Evolutionary conservation across 192 early-diverging fungal species (phyloP).

Genomic region (Linnemannia elongata): DNA sequence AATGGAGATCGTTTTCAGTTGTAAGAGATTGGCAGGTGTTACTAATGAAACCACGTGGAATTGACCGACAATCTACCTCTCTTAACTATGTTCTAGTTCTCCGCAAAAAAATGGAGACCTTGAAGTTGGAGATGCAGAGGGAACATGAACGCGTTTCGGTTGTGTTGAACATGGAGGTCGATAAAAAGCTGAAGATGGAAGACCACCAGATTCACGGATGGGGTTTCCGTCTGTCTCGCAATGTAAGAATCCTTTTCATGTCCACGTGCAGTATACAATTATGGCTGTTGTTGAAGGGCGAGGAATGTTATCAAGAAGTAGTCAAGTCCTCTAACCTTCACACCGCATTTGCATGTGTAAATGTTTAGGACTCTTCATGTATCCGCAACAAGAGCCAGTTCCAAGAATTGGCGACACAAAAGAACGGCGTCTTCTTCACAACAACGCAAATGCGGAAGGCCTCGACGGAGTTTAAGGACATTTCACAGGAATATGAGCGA

Average conservation of each 20-base stretch:
- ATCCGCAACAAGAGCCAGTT: slow-evolving; percentile 80
- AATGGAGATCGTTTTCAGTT: neutral
- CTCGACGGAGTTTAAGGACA: slow-evolving; percentile 70
- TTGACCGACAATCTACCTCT: neutral
- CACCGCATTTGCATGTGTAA: slow-evolving; percentile 3
- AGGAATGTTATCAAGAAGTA: neutral
- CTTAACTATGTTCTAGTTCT: slow-evolving; percentile 17
- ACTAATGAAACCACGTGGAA: neutral
- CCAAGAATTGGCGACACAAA: slow-evolving; percentile 90
- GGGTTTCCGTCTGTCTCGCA: slow-evolving; percentile 84
- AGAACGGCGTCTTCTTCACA: slow-evolving; percentile 91
- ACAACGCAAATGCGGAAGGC: slow-evolving; percentile 78
- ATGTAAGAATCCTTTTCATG: slow-evolving; percentile 45
- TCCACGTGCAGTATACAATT: too few species aligned
- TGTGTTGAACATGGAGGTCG: slow-evolving; percentile 80
- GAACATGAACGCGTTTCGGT: slow-evolving; percentile 65
- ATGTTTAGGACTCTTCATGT: slow-evolving; percentile 69
- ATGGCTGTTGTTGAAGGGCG: neutral
- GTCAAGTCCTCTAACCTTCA: too few species aligned
- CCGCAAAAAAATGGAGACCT: slow-evolving; percentile 37
- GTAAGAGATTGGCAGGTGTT: neutral
- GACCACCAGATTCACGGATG: slow-evolving; percentile 86
- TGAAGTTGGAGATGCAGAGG: slow-evolving; percentile 42
- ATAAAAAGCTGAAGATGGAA: slow-evolving; percentile 94
- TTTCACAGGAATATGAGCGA: slow-evolving; percentile 73